Evolutionary conservation across 805 yeast species (phyloP).

Genomic region (Yueomyces sp.): DNA sequence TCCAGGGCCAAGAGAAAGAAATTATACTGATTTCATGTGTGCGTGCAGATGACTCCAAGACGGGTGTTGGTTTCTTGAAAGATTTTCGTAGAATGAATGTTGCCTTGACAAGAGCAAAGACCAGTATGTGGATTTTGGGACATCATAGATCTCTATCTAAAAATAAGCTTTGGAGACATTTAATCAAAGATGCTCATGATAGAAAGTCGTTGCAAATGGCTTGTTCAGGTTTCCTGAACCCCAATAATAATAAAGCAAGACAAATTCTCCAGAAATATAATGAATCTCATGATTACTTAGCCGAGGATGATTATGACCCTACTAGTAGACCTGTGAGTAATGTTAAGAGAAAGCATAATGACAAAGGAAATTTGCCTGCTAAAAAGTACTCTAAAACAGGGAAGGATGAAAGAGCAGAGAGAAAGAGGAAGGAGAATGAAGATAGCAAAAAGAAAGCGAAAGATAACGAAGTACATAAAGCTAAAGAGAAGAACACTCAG

Average conservation of each 20-base stretch:
- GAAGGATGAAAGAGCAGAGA: slow-evolving; percentile 1
- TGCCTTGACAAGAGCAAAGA: slow-evolving; percentile 84
- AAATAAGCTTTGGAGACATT: slow-evolving; percentile 60
- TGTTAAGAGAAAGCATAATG: background rate
- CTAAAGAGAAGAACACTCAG: background rate
- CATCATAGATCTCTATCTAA: slow-evolving; percentile 48
- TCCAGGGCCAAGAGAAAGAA: slow-evolving; percentile 46
- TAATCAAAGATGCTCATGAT: slow-evolving; percentile 50
- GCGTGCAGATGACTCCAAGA: slow-evolving; percentile 60
- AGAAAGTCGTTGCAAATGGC: slow-evolving; percentile 27
- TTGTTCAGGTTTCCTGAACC: slow-evolving; percentile 16
- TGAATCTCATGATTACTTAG: slow-evolving; percentile 2
- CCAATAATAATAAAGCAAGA: slow-evolving; percentile 8
- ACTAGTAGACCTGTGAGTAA: background rate
- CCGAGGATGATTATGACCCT: background rate
- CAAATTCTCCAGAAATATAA: slow-evolving; percentile 5
- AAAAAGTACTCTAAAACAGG: slow-evolving; percentile 1
- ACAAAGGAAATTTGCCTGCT: background rate
- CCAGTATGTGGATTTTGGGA: slow-evolving; percentile 89
- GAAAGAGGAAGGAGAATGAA: slow-evolving; percentile 1
- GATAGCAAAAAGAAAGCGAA: slow-evolving; percentile 2
- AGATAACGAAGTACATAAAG: background rate
- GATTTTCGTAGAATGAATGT: slow-evolving; percentile 96
- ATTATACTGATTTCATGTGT: slow-evolving; percentile 84
- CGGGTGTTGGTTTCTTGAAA: slow-evolving; percentile 87